phyloP scores from a whole-genome alignment of 345 rosid species.

The Citrus cavaleriei region DNA sequence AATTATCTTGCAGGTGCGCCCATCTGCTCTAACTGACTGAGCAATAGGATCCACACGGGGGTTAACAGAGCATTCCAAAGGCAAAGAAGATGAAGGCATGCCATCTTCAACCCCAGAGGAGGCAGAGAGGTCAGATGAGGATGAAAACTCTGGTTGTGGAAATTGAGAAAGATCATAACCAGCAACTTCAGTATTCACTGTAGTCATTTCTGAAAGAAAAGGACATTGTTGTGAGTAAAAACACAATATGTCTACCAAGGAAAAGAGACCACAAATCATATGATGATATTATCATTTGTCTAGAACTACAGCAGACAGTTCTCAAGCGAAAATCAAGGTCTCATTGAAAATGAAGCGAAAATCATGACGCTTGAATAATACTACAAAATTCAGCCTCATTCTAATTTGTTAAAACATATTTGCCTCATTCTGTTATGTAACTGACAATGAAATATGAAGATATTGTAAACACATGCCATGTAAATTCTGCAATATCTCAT shows the following conservation, averaged over 20 bases:
- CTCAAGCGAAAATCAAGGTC: background rate
- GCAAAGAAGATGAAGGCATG: background rate
- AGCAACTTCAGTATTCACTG: background rate
- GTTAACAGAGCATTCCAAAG: background rate
- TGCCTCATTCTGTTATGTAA: background rate
- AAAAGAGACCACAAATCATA: background rate
- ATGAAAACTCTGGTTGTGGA: slow-evolving; percentile 15
- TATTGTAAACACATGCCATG: background rate
- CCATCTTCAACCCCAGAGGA: background rate
- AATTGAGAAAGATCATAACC: background rate
- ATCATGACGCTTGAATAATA: too few relatives aligned
- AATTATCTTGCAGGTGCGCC: background rate
- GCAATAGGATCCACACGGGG: background rate
- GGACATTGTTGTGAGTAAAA: background rate
- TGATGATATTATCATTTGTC: background rate
- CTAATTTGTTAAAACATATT: background rate
- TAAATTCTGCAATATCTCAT: background rate
- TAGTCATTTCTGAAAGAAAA: background rate
- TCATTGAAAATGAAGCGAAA: background rate
- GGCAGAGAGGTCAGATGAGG: background rate
- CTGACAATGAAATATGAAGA: too few relatives aligned
- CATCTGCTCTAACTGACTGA: background rate
- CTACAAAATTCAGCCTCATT: background rate
- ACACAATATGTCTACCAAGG: background rate
- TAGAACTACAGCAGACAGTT: background rate